A percentile compares a stretch with the other conserved stretches of the same genome.
Evolutionary conservation across 129 eudicot species (phyloP).

Genomic region (Apium graveolens): DNA sequence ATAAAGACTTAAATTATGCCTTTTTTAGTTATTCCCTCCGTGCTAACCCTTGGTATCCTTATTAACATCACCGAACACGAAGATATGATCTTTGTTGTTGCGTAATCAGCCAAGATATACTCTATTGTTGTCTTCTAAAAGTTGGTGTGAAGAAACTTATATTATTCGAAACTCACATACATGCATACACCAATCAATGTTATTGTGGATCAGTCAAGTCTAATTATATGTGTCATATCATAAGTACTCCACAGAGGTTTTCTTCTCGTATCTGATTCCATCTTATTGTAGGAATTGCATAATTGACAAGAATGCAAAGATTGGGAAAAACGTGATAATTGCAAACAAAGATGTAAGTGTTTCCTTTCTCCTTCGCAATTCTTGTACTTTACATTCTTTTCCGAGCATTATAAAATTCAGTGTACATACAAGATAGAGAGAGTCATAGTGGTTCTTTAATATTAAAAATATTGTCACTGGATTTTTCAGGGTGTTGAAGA

Average conservation of each 20-base stretch:
- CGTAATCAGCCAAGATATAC: not conserved
- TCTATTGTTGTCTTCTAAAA: not conserved
- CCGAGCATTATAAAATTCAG: not conserved
- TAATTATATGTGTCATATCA: not conserved
- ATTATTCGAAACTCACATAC: not conserved
- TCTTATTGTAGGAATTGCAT: conserved; percentile 58
- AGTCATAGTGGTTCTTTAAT: not conserved
- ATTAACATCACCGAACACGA: not conserved
- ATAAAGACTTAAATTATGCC: not conserved
- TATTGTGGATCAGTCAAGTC: not conserved
- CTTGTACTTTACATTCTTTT: not conserved
- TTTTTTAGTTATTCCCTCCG: no score
- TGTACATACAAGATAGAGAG: not conserved
- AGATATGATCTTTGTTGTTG: not conserved
- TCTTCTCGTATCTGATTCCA: not conserved
- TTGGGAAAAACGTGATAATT: conserved; percentile 77
- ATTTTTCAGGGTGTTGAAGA: conserved; percentile 51
- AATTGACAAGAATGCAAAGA: conserved; percentile 96
- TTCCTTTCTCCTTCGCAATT: not conserved
- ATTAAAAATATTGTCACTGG: not conserved
- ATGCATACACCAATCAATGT: not conserved
- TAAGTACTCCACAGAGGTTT: not conserved
- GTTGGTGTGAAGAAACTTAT: not conserved
- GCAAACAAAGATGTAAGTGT: conserved; percentile 75
- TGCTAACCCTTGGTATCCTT: not conserved